Evolutionary conservation across 495 filamentous ascomycete species (phyloP), one percentile per base, ranked within the genome.

Genomic region (Rusavskia elegans): DNA sequence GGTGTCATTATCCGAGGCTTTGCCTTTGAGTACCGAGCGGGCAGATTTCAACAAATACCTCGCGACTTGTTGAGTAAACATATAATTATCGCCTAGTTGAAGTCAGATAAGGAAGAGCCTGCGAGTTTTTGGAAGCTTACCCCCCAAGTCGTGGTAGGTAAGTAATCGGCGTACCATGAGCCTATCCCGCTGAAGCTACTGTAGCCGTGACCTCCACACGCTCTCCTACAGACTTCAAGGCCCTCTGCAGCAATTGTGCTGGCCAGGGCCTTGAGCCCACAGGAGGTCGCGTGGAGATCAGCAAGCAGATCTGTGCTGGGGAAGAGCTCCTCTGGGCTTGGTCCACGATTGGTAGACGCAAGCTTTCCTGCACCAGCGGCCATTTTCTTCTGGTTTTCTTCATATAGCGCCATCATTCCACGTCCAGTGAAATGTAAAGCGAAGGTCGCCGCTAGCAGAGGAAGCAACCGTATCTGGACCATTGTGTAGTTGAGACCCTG

Each of bases 41-140:
- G 81, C 81, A 44, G 78, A 76, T 67, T 82, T 82, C 46, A 82
- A 67, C 37, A 82, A 69, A 58, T 85, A 85, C 56, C 82, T 72
- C 4, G 81, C 79, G n/a, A 85, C 82, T 68, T 88, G 84, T 59
- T 87, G 84, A 35, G 80, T 81, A 45, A 87, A 67, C 79, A 87
- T 85, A 60, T 82, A 85, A 67, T 87, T 87, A 63, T 87, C 84
- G 39, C 83, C 81, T 63, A n/a, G 25, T 6, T 27, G 25, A 27
- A 27, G 25, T 27, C 25, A 27, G 25, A 27, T 27, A 0, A 1
- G 25, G 25, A 27, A 27, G 7, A 27, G 25, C 25, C 25, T 27
- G 25, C 25, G 25, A 27, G 7, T 27, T 27, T n/a, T 3, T 3
- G 25, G 25, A 27, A 5, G 25, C 25, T 27, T 27, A 27, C 25